Base-by-base conservation (phyloP, 768 basidiomycete genomes). In the Postia placenta region DNA sequence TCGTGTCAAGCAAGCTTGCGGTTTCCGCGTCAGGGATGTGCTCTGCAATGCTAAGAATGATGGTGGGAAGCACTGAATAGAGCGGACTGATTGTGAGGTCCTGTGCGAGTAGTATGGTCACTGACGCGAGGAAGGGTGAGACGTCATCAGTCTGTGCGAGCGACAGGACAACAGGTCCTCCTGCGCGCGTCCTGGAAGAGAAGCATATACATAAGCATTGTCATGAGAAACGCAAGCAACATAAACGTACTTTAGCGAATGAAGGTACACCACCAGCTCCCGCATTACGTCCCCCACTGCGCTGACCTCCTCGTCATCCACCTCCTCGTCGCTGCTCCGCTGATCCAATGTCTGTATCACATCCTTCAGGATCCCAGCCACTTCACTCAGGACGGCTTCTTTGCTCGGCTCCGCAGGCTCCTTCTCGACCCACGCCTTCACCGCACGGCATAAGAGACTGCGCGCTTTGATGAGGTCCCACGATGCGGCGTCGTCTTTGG, bases 21-120 rank as follows among this genome's bases (percentile, higher is more conserved):
- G 85, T 84, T 60, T 88, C 83, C 14, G 62, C 58, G 54, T 91
- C 88, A 2, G 80, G 74, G 22, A 91, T 70, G 59, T 89, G 79
- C n/a, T 79, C 75, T 20, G 83, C 75, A 45, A 89, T 74, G 35
- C 74, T 74, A 41, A 89, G 72, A 19, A 89, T 74, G 25, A 79
- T 82, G 19, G 72, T 70, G 2, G 84, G 80, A 5, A 90, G 70
- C 11, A 77, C 73, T 6, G 85, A 83, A 40, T 73, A 75, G 51
- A 85, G 69, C 17, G 76, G 73, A 3, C 74, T 73, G 1, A 74
- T 67, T 57, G 47, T 46, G 15, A 81, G 78, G 47, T 85, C 83
- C 35, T 81, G 75, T 4, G 81, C 74, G 17, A 91, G 73, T 11
- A 89, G 70, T 24, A 74, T 74, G 0, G 82, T 76, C 30, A 90